phyloP scores from a whole-genome alignment of 352 stramenopile genomes.

The Globisporangium parvum region DNA sequence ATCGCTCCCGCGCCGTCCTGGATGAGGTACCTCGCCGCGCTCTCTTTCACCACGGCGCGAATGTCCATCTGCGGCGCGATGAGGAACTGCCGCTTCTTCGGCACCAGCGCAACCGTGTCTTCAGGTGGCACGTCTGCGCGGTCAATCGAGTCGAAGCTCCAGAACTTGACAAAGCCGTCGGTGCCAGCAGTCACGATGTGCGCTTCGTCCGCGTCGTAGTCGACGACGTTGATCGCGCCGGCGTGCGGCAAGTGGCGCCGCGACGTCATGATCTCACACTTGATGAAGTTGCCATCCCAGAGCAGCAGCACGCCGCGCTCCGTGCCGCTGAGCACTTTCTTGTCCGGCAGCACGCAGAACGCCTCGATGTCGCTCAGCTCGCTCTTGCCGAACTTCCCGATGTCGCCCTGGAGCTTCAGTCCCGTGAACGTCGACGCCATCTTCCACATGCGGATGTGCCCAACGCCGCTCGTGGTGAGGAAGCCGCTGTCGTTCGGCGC shows the following conservation, averaged over 20 bases:
- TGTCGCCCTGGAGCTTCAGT: conserved; percentile 93
- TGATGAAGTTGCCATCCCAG: conserved; percentile 96
- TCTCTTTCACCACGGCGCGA: conserved; percentile 49
- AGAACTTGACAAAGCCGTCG: conserved; percentile 90
- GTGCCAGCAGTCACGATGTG: conserved; percentile 64
- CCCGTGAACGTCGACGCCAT: conserved; percentile 96
- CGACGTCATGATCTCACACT: conserved; percentile 83
- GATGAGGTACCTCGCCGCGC: conserved; percentile 39
- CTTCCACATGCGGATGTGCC: conserved; percentile 94
- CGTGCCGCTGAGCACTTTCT: conserved; percentile 89
- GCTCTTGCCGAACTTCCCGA: conserved; percentile 94
- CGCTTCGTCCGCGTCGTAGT: conserved; percentile 36
- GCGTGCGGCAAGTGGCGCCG: conserved; percentile 63
- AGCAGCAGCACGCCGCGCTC: conserved; percentile 86
- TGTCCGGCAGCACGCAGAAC: conserved; percentile 93
- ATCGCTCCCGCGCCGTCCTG: conserved; percentile 52
- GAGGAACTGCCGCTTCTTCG: conserved; percentile 52
- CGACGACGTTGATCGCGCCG: conserved; percentile 67
- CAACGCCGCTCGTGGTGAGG: conserved; percentile 89
- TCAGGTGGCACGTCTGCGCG: conserved; percentile 80
- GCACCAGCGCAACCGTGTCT: conserved; percentile 66
- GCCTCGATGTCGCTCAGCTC: conserved; percentile 92
- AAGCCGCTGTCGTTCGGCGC: conserved; percentile 83
- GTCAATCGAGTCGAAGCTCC: conserved; percentile 84
- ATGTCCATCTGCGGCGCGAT: conserved; percentile 62